These are phyloP conservation scores for Astragalus membranaceus DNA, from an alignment of 306 rosid species.

Conservation along the genomic window DNA sequence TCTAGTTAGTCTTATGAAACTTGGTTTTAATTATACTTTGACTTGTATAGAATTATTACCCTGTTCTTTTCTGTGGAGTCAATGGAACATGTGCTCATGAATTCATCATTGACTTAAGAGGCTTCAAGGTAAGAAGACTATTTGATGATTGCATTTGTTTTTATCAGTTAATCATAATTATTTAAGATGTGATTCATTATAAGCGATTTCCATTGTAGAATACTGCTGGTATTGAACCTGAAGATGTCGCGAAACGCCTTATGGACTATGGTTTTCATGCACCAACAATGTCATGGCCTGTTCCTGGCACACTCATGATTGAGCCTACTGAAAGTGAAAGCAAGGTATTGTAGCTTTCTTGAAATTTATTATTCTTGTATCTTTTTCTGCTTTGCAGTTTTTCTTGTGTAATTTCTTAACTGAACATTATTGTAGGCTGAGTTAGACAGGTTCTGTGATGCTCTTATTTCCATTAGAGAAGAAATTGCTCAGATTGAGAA, in stretches of 20 bases:
- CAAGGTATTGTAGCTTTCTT: too few species aligned
- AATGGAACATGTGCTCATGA: constrained; percentile 95
- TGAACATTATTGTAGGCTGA: constrained; percentile 64
- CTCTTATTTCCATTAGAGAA: constrained; percentile 85
- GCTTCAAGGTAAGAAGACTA: constrained; percentile 75
- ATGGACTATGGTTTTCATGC: too few species aligned
- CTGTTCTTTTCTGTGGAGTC: constrained; percentile 96
- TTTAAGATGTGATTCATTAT: constrained; percentile 18
- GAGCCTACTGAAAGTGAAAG: too few species aligned
- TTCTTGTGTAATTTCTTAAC: constrained; percentile 2
- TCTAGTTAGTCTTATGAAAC: too few species aligned
- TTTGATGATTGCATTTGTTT: constrained; percentile 3
- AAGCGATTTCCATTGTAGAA: constrained; percentile 36
- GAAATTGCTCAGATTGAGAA: constrained; percentile 86
- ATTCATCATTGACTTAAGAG: constrained; percentile 91
- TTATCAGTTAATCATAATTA: neutral
- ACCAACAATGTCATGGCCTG: too few species aligned
- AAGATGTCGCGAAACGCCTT: too few species aligned
- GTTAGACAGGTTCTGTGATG: constrained; percentile 85
- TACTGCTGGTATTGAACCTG: constrained; percentile 89
- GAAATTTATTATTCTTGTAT: too few species aligned
- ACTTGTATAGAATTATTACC: too few species aligned
- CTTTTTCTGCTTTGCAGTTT: too few species aligned
- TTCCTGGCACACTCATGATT: too few species aligned
- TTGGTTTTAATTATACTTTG: too few species aligned